A percentile compares a stretch with the other conserved stretches of the same genome.
Conservation (phyloP, 2,329 filamentous ascomycete species). For the Gnomoniopsis smithogilvyi region DNA sequence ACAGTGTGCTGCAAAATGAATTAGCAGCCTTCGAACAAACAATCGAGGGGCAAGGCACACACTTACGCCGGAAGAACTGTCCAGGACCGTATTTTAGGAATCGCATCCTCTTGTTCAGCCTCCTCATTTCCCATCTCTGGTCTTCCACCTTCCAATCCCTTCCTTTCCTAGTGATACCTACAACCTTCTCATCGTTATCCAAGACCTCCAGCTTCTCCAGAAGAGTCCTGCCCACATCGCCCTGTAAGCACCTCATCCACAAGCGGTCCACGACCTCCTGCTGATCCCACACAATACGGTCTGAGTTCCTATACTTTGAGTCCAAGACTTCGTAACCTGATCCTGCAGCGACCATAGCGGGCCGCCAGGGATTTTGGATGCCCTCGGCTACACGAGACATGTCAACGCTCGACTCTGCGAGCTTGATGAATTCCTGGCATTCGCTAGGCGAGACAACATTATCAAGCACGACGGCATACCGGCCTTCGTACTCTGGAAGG, state of each 20-base stretch:
- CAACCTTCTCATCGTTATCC: constrained; percentile 24
- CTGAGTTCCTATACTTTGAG: constrained; percentile 62
- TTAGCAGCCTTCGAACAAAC: background rate
- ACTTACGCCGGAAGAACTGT: constrained; percentile 65
- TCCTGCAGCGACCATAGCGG: constrained; percentile 67
- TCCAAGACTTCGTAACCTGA: constrained; percentile 55
- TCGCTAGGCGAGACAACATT: constrained; percentile 60
- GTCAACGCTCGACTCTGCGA: constrained; percentile 51
- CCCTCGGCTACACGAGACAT: constrained; percentile 29
- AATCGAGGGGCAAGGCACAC: background rate
- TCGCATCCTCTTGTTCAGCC: constrained; percentile 70
- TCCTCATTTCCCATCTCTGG: constrained; percentile 38
- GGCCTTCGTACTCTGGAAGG: constrained; percentile 49
- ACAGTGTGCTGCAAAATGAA: constrained; percentile 52
- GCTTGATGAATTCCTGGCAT: constrained; percentile 51
- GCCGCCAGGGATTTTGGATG: constrained; percentile 52
- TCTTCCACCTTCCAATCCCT: constrained; percentile 14
- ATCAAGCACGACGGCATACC: constrained; percentile 62
- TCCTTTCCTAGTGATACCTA: constrained; percentile 27
- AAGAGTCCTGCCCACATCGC: constrained; percentile 40
- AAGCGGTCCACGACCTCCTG: constrained; percentile 59
- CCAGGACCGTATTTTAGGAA: constrained; percentile 71
- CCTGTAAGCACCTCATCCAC: constrained; percentile 54
- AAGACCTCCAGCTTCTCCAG: constrained; percentile 36
- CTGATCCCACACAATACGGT: constrained; percentile 74